Evolutionary conservation across 345 rosid genomes (phyloP).

Genomic region (Sonneratia caseolaris): DNA sequence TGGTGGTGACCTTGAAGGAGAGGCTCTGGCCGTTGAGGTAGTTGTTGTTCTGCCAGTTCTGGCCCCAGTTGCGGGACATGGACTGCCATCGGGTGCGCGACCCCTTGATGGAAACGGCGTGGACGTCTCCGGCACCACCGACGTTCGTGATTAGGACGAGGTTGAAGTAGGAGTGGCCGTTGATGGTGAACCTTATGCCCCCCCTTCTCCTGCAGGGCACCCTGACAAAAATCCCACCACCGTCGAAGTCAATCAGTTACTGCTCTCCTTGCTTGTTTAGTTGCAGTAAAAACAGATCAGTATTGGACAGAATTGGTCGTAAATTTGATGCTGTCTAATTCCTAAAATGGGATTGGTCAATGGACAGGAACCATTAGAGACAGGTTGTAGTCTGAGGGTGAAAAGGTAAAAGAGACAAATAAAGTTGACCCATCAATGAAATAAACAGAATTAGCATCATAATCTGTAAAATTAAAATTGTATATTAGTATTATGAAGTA

Average conservation of each 20-base stretch:
- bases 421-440: too few species aligned
- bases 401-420: too few species aligned
- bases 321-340: too few species aligned
- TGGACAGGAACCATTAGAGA: too few species aligned
- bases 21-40: conserved; percentile 63
- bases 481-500: too few species aligned
- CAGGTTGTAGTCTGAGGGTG: too few species aligned
- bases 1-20: conserved; percentile 66
- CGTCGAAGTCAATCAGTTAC: neutral
- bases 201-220: conserved; percentile 63
- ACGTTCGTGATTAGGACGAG: conserved; percentile 64
- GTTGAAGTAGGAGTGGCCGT: conserved; percentile 80
- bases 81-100: conserved; percentile 67
- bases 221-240: conserved; percentile 16
- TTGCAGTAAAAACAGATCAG: neutral
- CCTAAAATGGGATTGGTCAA: too few species aligned
- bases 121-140: conserved; percentile 80
- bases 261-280: neutral
- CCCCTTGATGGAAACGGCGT: conserved; percentile 48
- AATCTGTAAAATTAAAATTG: too few species aligned
- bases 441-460: too few species aligned
- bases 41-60: conserved; percentile 71
- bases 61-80: conserved; percentile 84
- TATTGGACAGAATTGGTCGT: too few species aligned
- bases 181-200: conserved; percentile 66